Base-by-base conservation (phyloP, 208 protist species). In the Balamuthia mandrillaris region DNA sequence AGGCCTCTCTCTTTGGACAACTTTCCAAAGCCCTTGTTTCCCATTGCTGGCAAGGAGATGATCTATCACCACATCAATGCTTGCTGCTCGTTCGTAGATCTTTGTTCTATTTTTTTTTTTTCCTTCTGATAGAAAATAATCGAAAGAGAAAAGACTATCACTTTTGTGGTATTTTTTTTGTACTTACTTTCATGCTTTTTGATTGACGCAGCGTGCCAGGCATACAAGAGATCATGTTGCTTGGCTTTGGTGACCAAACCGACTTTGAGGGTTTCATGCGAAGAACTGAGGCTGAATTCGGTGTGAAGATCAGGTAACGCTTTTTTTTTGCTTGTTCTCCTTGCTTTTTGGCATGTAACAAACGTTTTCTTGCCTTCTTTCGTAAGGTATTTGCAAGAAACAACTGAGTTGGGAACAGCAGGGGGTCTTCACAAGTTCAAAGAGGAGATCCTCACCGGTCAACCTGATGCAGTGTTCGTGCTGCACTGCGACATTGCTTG, bases 401-500 rank as follows among this genome's bases (percentile, higher is more conserved):
- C 49, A 31, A 61, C 66, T 6, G 58, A 81, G 35, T 61, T 90
- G 47, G 89, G 89, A 27, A 91, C 89, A 16, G 89, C 87, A 29
- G 89, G 89, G 44, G 89, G 87, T 35, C 56, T 91, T 7, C 66
- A 74, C 74, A 63, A 83, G 24, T 91, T 89, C 61, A 33, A 85
- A 18, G 81, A 90, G 72, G 29, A 56, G 21, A 88, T 91, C 10
- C 37, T 90, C 0, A 14, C 44, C 9, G 77, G 61, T 12, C 21
- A 49, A n/a, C 89, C 89, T 52, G 81, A 90, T 3, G 79, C 81
- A 41, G 75, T 91, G 39, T 88, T 90, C 52, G 85, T 90, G 27
- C 51, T 90, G 14, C 89, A 91, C 58, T 90, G 87, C 68, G 89
- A 91, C 75, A 83, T 91, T 14, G 66, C 52, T 47, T 91, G 87